Evolutionary conservation across 768 basidiomycete genomes (phyloP), one percentile per base, ranked within the genome.

Genomic region (Pisolithus orientalis): DNA sequence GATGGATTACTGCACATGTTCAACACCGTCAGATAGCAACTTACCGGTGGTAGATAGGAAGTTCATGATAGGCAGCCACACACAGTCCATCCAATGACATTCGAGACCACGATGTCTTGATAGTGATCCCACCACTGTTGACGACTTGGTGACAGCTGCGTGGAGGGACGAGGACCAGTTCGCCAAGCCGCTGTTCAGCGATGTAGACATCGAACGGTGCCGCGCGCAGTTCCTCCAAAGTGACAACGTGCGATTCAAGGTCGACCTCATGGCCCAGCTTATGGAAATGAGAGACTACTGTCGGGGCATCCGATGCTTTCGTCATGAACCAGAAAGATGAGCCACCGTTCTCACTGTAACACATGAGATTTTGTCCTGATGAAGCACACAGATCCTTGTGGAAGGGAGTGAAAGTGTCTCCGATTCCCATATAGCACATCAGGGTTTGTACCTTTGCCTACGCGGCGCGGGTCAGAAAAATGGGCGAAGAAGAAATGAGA

Each of bases 301-400:
- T 66, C 9, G 75, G 71, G 13, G 85, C 80, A 53, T 75, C 78
- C 0, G 79, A 73, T 27, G 80, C 74, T 53, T 76, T 71, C 2
- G 90, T 90, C 86, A 93, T 89, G 67, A 92, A 91, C 90, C 90
- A 92, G 62, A 83, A 88, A 1, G 89, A 84, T 1, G 83, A 85
- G 0, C 84, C 88, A 39, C 68, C 75, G 24, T 81, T 69, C 62
- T 89, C 86, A 0, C 90, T 80, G 63, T 86, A 85, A 60, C 84
- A 85, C 90, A 93, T 92, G 21, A 93, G 70, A 62, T 93, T 93
- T 50, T 92, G 90, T 9, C 90, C 90, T 6, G 85, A 84, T 4
- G 88, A 90, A 1, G 80, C 88, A 59, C 90, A 93, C 0, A 85
- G 75, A 67, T 93, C 90, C 63, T 91, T 92, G 62, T 93, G 90